Conservation (phyloP, 75 land plant species). For the Picea sitchensis region DNA sequence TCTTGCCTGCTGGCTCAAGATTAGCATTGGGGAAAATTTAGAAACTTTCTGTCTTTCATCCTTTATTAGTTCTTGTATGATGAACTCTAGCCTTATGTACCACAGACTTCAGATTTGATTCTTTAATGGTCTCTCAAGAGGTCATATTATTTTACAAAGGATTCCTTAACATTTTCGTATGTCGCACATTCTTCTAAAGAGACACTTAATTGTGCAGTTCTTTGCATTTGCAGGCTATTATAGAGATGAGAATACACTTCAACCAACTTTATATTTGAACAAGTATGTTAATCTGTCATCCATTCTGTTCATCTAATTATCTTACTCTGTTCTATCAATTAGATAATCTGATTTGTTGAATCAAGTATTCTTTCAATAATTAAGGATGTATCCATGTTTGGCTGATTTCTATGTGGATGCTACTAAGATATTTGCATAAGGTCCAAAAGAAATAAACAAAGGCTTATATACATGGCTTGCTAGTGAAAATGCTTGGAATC, state of each 20-base stretch:
- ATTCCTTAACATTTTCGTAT: not conserved
- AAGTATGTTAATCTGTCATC: constrained; percentile 50
- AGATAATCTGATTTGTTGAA: not conserved
- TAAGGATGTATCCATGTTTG: not conserved
- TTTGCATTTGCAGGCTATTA: constrained; percentile 54
- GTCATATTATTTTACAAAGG: not conserved
- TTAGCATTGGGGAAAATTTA: not conserved
- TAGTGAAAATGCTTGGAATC: no score
- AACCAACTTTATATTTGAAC: constrained; percentile 81
- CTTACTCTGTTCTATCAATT: not conserved
- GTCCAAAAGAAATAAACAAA: not conserved
- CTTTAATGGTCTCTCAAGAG: not conserved
- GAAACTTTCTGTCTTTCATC: not conserved
- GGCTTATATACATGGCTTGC: no score
- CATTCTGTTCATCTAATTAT: not conserved
- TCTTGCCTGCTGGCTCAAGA: not conserved
- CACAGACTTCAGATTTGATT: not conserved
- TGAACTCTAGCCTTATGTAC: not conserved
- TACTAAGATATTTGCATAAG: not conserved
- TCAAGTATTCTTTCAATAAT: no score
- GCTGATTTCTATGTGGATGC: not conserved
- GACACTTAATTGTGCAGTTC: not conserved
- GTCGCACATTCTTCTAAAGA: not conserved
- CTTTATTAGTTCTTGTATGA: not conserved
- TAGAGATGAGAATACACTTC: constrained; percentile 86